Evolutionary conservation across 106 monocot species (phyloP), one percentile per base, ranked within the genome.

Genomic region (Vanilla planifolia): DNA sequence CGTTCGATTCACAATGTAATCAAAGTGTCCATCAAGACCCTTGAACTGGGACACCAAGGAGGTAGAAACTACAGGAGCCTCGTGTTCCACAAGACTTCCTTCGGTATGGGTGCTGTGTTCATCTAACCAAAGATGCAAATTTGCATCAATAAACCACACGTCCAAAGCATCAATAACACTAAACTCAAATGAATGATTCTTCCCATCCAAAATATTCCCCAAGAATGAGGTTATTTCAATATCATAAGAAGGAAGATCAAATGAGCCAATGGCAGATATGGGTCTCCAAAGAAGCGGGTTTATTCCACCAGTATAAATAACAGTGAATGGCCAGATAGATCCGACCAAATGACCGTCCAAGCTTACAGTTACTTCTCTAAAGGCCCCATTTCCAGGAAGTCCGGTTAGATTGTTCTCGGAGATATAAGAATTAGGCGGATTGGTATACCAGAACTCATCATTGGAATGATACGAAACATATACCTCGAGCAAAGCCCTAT

Each of bases 51-150:
- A 91, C 50, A 57, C 21, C 28, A 73, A 5, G 4, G 72, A 58
- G 6, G 71, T 61, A 28, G 13, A 2, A 9, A 67, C 60, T 5
- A 30, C 48, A 0, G 81, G 84, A 13, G 81, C 72, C 44, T 77
- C 45, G 43, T 80, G 51, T 26, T 75, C 75, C 47, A 88, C 75
- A 58, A 92, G 69, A 16, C 44, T 30, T 3, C 92, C 98, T n/a
- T 24, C 36, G 17, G 85, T 80, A 8, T 46, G 33, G 5, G 46
- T 39, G 6, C 77, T 88, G 59, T 68, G 73, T 16, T 47, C 26
- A 60, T 98, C 98, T 66, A 98, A 59, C 98, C 98, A 98, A 62
- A 98, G 73, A 60, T 98, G 98, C 67, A 92, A 74, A 69, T 98
- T 98, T n/a, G 80, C 98, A 71, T 98, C 88, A 0, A 92, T 55